A percentile compares a stretch with the other conserved stretches of the same genome.
Evolutionary conservation across 2,329 filamentous ascomycete species (phyloP).

Genomic region (Polychaeton citri): DNA sequence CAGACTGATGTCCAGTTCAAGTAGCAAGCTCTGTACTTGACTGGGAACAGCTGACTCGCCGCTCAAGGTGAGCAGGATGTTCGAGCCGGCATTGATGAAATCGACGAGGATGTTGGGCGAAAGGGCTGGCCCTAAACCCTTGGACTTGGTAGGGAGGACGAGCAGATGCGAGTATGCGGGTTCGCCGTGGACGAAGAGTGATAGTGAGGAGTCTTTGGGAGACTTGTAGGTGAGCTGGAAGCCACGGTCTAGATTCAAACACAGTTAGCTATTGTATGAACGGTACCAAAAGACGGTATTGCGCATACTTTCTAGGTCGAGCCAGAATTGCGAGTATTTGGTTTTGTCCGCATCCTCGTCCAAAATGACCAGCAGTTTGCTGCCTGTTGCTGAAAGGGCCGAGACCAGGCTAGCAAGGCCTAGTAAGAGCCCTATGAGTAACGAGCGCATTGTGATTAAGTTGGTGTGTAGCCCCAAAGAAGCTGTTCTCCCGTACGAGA

Average conservation of each 20-base stretch:
- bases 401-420: slow-evolving; percentile 53
- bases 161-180: slow-evolving; percentile 83
- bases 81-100: slow-evolving; percentile 83
- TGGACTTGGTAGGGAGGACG: slow-evolving; percentile 77
- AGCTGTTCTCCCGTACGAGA: slow-evolving; percentile 1
- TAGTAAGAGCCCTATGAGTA: slow-evolving; percentile 40
- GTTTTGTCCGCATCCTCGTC: slow-evolving; percentile 72
- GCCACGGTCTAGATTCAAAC: slow-evolving; percentile 58
- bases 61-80: slow-evolving; percentile 76
- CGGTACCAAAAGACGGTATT: not conserved
- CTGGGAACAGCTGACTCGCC: slow-evolving; percentile 56
- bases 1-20: slow-evolving; percentile 81
- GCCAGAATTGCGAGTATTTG: slow-evolving; percentile 69
- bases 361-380: slow-evolving; percentile 70
- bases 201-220: slow-evolving; percentile 63
- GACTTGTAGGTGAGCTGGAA: slow-evolving; percentile 72
- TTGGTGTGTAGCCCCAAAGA: slow-evolving; percentile 23
- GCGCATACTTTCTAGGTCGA: slow-evolving; percentile 51
- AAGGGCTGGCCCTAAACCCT: slow-evolving; percentile 81
- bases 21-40: slow-evolving; percentile 62
- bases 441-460: slow-evolving; percentile 18
- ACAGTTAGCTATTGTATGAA: too few relatives aligned
- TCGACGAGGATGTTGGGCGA: slow-evolving; percentile 77
- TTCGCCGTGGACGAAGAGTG: slow-evolving; percentile 75
- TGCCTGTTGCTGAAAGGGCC: slow-evolving; percentile 67